Conservation (phyloP, 352 stramenopile species). For the Plasmopara viticola region DNA sequence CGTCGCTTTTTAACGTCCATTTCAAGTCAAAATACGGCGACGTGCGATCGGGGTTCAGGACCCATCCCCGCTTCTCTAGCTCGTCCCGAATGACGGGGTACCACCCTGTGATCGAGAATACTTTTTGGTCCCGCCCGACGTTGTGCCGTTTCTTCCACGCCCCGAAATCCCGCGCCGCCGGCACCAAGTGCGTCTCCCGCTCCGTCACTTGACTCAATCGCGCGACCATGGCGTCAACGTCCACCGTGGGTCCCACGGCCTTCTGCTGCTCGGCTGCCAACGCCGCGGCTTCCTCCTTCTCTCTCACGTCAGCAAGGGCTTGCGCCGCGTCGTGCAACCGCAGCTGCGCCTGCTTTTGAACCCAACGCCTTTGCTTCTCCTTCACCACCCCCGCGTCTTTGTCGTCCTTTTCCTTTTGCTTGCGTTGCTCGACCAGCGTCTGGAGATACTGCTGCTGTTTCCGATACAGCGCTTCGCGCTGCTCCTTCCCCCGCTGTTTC, state of each 20-base stretch:
- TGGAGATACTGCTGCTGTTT: constrained; percentile 71
- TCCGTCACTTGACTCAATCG: constrained; percentile 72
- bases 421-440: constrained; percentile 51
- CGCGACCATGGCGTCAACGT: constrained; percentile 68
- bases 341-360: constrained; percentile 47
- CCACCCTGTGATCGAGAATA: constrained; percentile 89
- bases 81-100: constrained; percentile 89
- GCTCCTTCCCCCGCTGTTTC: constrained; percentile 38
- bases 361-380: constrained; percentile 45
- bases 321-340: constrained; percentile 50
- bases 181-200: constrained; percentile 54
- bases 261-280: constrained; percentile 24
- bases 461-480: constrained; percentile 41
- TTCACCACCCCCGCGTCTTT: constrained; percentile 50
- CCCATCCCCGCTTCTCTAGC: constrained; percentile 85
- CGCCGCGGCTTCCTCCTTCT: constrained; percentile 41
- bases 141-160: constrained; percentile 89
- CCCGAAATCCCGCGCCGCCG: constrained; percentile 71
- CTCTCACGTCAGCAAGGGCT: constrained; percentile 24
- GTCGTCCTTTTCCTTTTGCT: constrained; percentile 62
- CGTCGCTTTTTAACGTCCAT: constrained; percentile 87
- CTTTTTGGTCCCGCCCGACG: constrained; percentile 64
- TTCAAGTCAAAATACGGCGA: constrained; percentile 90
- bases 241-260: constrained; percentile 20
- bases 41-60: constrained; percentile 73